Conservation (phyloP, 345 rosid species). For the Eucalyptus leucophloia region DNA sequence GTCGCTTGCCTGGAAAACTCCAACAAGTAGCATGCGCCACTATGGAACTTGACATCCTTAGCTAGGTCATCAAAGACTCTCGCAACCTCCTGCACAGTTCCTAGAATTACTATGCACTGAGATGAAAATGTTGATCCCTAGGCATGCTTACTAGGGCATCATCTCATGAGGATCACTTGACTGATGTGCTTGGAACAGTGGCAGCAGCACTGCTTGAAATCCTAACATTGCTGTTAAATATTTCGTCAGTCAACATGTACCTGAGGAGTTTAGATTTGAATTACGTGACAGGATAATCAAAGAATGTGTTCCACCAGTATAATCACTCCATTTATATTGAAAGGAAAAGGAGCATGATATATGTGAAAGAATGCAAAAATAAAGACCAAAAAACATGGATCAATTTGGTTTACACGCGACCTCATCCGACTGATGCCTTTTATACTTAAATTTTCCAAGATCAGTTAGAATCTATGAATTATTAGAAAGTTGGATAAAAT, state of each 20-base stretch:
- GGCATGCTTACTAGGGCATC: background rate
- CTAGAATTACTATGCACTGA: background rate
- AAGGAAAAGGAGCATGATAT: background rate
- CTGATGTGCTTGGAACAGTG: background rate
- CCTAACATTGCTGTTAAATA: background rate
- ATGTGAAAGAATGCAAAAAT: background rate
- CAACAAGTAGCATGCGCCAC: background rate
- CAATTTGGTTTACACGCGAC: background rate
- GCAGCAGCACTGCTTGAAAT: background rate
- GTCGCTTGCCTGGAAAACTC: background rate
- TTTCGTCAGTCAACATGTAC: background rate
- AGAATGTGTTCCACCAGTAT: background rate
- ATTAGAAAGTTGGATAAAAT: too few relatives aligned
- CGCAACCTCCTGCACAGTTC: background rate
- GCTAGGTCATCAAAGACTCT: background rate
- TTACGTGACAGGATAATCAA: background rate
- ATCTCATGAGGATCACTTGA: background rate
- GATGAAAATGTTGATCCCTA: background rate
- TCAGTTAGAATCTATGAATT: too few relatives aligned
- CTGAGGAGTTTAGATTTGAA: background rate
- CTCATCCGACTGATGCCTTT: too few relatives aligned
- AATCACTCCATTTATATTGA: background rate
- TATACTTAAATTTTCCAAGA: too few relatives aligned
- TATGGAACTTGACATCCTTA: background rate
- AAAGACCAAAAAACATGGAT: background rate